Conservation (phyloP, 1,284 basidiomycete species). For the Tremellales sp. region DNA sequence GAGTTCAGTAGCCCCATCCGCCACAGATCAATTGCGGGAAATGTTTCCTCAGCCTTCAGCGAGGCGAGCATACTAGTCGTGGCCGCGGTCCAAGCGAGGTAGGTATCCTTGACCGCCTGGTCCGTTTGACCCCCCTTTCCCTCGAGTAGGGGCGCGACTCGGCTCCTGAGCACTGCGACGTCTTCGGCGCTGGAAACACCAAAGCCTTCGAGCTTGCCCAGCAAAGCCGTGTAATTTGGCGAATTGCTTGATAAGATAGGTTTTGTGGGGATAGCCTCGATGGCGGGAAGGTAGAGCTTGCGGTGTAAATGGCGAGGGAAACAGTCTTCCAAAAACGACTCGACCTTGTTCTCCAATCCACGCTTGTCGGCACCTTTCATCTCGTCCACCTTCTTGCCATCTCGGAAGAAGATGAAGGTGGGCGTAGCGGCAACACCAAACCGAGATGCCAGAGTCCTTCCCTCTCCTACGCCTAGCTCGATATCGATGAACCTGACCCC, state of each 20-base stretch:
- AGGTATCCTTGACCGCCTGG: conserved; percentile 25
- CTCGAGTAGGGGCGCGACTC: conserved; percentile 66
- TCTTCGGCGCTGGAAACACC: conserved; percentile 46
- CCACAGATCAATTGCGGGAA: conserved; percentile 81
- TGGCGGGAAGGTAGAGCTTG: conserved; percentile 58
- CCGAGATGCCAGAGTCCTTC: conserved; percentile 58
- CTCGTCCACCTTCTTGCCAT: conserved; percentile 72
- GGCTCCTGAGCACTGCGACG: conserved; percentile 54
- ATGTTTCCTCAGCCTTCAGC: conserved; percentile 61
- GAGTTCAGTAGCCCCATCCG: conserved; percentile 68
- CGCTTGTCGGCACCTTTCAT: conserved; percentile 60
- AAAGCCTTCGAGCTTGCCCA: conserved; percentile 62
- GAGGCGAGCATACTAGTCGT: conserved; percentile 53
- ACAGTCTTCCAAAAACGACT: conserved; percentile 52
- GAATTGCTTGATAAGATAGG: conserved; percentile 72
- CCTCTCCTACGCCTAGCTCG: conserved; percentile 67
- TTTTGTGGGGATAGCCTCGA: conserved; percentile 63
- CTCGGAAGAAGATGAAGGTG: conserved; percentile 77
- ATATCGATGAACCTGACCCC: conserved; percentile 67
- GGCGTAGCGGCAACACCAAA: conserved; percentile 73
- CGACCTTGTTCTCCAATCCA: conserved; percentile 35
- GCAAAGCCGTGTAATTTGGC: conserved; percentile 63
- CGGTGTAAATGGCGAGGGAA: conserved; percentile 62
- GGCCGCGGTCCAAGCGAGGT: conserved; percentile 52
- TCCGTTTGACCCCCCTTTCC: conserved; percentile 47